Evolutionary conservation across 805 yeast species (phyloP).

Genomic region (Yarrowia sp.): DNA sequence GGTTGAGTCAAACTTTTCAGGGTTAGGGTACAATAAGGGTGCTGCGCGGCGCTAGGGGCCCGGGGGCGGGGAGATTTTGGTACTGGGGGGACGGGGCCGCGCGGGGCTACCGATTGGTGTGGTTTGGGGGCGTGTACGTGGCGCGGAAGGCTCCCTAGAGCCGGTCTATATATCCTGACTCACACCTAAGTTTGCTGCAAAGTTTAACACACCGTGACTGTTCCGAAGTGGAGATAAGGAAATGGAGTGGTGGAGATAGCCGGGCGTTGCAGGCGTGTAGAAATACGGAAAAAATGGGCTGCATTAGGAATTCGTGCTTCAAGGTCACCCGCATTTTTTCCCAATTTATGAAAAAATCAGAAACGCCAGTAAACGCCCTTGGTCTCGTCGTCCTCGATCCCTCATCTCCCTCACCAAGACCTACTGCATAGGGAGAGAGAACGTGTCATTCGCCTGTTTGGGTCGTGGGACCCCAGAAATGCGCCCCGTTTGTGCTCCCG

Average conservation of each 20-base stretch:
- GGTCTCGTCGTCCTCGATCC: too few species aligned
- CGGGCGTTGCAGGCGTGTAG: too few species aligned
- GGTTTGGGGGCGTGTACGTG: neutral
- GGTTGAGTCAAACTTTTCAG: conserved; percentile 8
- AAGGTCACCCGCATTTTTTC: too few species aligned
- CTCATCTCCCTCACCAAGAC: too few species aligned
- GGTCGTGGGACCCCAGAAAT: neutral
- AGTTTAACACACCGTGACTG: conserved; percentile 4
- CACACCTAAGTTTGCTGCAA: conserved; percentile 3
- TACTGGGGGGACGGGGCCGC: neutral
- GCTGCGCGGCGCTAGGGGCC: neutral
- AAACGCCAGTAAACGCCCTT: too few species aligned
- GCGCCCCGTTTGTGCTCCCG: too few species aligned
- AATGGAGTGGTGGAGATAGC: neutral
- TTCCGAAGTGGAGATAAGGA: conserved; percentile 22
- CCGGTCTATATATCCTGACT: neutral
- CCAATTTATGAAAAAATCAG: too few species aligned
- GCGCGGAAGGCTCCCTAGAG: too few species aligned
- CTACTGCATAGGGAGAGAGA: neutral
- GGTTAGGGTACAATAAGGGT: neutral
- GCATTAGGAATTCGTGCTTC: too few species aligned
- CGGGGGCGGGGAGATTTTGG: neutral
- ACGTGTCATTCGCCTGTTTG: neutral
- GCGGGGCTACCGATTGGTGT: neutral
- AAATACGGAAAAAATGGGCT: neutral